Evolutionary conservation across 1,284 basidiomycete species (phyloP), one percentile per base, ranked within the genome.

Genomic region (Chiua sp.): DNA sequence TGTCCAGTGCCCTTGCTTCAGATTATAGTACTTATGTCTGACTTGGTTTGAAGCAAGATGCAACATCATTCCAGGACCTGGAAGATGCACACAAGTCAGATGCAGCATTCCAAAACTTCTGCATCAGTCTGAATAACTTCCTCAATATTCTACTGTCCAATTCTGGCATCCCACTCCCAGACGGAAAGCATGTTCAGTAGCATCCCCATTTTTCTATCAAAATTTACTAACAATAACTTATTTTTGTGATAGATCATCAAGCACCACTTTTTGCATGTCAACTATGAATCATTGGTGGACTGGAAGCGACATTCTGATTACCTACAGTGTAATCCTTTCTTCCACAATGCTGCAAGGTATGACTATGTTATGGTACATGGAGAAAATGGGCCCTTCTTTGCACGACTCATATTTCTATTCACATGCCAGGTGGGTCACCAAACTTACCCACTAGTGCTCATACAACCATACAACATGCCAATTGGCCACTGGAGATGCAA

Each of bases 11-110:
- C 16, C 16, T 18, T 39, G 37, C 37, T 39, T 39, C 69, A 59
- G 56, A 28, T 16, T 97, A 39, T 39, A 39, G 37, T 18, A 7
- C 37, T 39, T 16, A 39, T 16, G 18, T 39, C 37, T 16, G 7
- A 39, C 37, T 39, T 13, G 37, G 37, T 39, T 39, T 16, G 18
- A 39, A 39, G 16, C 37, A 39, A 39, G 37, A 39, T 39, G 15
- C 37, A 18, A 39, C 6, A 16, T 39, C 37, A 39, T 39, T 39
- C 16, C 13, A 7, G 13, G 16, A 18, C 37, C 35, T 39, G 37
- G 37, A 39, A 12, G 37, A 39, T 39, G 16, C 8, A 18, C 37
- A 18, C 37, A 18, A 39, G 13, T 39, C 37, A 18, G 13, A 39
- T 18, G 16, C 16, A 39, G 37, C 37, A 39, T 39, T 39, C 16